Base-by-base conservation (phyloP, 768 basidiomycete species). In the Nevesoporus exiguus region DNA sequence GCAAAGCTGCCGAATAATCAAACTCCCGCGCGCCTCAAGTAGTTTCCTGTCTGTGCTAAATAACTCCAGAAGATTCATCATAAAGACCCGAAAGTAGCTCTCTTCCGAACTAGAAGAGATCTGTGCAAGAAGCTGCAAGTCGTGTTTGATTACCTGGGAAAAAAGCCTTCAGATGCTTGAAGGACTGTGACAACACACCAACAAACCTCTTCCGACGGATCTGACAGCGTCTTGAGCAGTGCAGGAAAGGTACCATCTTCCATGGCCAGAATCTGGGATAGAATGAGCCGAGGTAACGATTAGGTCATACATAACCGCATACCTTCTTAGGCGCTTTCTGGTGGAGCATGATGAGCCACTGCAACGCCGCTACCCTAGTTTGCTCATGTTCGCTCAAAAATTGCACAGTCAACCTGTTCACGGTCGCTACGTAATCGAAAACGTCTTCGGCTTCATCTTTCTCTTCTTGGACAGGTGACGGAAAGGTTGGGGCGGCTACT, bases 261-360 rank as follows among this genome's bases (percentile, higher is more conserved):
- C 84, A 96, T 89, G 0, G 93, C 89, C 41, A 98, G 75, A 57
- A 97, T 96, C 95, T 98, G 43, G 5, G 0, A 47, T 10, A 24
- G 6, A 5, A 37, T 62, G 17, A 58, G 51, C 29, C 17, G 24
- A 48, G 25, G 37, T 14, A n/a, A 43, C 33, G 8, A 15, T 7
- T 6, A 10, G 4, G 19, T 27, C 17, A 41, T 25, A 6, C 3
- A 19, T 6, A 31, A 49, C 39, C 11, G 49, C 65, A 43, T 56
- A 89, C 94, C 83, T 96, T 96, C 73, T 88, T 91, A 0, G 97
- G 97, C 13, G 94, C 93, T 66, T 98, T 98, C 68, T 95, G 90
- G 72, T 99, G 97, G 48, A 99, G 74, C 97, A 99, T 99, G 52
- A 97, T 86, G 36, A 99, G 76, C 97, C 97, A 99, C 72, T 96